Conservation (phyloP, 257 asterid species). For the Nicotiana paniculata region DNA sequence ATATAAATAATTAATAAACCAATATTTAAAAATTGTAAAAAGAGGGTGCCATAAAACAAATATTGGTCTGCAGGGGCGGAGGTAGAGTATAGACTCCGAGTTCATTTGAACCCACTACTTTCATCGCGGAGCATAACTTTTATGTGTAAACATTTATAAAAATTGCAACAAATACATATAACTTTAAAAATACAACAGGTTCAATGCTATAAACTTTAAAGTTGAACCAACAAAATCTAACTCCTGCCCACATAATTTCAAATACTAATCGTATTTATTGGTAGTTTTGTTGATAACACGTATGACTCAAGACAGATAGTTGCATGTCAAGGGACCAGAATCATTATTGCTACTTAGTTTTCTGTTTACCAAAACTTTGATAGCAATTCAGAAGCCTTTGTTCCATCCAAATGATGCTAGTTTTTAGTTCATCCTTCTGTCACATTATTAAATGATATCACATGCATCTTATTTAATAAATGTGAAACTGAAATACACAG, state of each 20-base stretch:
- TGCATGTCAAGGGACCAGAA: background rate
- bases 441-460: background rate
- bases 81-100: too few species aligned
- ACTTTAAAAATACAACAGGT: too few species aligned
- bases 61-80: background rate
- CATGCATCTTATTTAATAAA: background rate
- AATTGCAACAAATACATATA: too few species aligned
- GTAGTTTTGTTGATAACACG: background rate
- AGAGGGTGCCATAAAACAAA: background rate
- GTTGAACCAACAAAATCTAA: too few species aligned
- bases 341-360: slow-evolving; percentile 2
- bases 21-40: background rate
- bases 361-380: background rate
- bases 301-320: background rate
- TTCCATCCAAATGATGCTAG: background rate
- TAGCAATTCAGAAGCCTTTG: background rate
- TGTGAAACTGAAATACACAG: background rate
- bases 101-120: too few species aligned
- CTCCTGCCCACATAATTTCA: background rate
- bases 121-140: too few species aligned
- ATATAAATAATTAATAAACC: background rate
- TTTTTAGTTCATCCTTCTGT: background rate
- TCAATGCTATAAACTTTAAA: too few species aligned
- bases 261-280: too few species aligned
- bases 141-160: too few species aligned